phyloP scores from a whole-genome alignment of 2,329 filamentous ascomycete genomes.

The Alternaria gaisen region DNA sequence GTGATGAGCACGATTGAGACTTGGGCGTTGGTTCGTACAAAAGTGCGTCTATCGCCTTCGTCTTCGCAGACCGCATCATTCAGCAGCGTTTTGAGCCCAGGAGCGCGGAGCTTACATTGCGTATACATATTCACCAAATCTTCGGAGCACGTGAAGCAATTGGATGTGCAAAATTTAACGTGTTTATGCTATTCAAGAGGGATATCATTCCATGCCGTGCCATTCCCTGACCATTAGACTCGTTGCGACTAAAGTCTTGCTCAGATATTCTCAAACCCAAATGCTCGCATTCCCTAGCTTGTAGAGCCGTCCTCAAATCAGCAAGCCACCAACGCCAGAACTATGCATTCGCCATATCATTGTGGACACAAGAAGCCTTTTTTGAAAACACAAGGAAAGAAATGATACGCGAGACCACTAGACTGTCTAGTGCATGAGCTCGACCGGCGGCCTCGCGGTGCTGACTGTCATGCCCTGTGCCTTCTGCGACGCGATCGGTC shows the following conservation, averaged over 20 bases:
- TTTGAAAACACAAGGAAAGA: slow-evolving; percentile 23
- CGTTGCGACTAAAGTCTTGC: not conserved
- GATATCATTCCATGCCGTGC: slow-evolving; percentile 1
- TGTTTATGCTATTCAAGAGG: slow-evolving; percentile 7
- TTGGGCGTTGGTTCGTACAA: too few species aligned
- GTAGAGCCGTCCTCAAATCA: slow-evolving; percentile 1
- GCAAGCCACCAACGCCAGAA: slow-evolving; percentile 35
- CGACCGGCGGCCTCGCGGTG: slow-evolving; percentile 51
- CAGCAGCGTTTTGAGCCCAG: not conserved
- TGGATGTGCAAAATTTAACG: not conserved
- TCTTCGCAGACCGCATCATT: not conserved
- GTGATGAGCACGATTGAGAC: not conserved
- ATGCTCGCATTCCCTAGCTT: slow-evolving; percentile 4
- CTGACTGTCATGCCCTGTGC: slow-evolving; percentile 44
- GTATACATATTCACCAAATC: not conserved
- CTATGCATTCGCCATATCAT: slow-evolving; percentile 24
- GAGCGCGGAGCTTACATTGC: not conserved
- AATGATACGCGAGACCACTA: slow-evolving; percentile 6
- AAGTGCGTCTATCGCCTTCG: too few species aligned
- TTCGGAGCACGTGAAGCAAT: not conserved
- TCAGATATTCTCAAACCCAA: not conserved
- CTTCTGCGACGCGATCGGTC: slow-evolving; percentile 46
- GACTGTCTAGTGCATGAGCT: slow-evolving; percentile 46
- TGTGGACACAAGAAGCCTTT: slow-evolving; percentile 22
- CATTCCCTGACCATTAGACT: not conserved